phyloP scores from a whole-genome alignment of 768 basidiomycete species.

The Termitomyces titanicus region DNA sequence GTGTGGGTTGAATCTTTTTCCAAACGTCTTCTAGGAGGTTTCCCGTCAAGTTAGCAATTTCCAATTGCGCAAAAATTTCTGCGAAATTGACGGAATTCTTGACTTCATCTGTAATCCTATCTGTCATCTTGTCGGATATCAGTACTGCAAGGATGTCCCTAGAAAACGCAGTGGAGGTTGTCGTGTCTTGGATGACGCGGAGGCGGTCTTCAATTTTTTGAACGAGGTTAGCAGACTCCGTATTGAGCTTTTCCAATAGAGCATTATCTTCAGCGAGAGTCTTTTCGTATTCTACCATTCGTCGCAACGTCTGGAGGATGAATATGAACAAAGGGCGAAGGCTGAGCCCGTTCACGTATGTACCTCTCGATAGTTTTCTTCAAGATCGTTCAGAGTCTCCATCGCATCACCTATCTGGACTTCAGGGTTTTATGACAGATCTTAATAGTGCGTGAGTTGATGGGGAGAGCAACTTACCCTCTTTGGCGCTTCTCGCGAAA shows the following conservation, averaged over 20 bases:
- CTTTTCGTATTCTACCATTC: conserved; percentile 5
- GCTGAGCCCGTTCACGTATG: neutral
- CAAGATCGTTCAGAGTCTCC: neutral
- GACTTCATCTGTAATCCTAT: neutral
- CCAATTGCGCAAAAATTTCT: neutral
- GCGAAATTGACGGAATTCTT: neutral
- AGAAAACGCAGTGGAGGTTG: neutral
- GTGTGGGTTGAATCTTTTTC: neutral
- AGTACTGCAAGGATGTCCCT: neutral
- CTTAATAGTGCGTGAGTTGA: neutral
- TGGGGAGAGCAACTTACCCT: neutral
- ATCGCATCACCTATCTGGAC: neutral
- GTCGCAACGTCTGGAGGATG: neutral
- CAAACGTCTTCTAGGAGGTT: neutral
- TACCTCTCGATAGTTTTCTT: conserved; percentile 5
- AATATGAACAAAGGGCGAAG: neutral
- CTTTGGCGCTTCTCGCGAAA: neutral
- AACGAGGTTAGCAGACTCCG: neutral
- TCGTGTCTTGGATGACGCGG: neutral
- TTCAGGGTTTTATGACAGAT: neutral
- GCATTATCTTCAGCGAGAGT: neutral
- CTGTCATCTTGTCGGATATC: conserved; percentile 2
- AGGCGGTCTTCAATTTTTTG: neutral
- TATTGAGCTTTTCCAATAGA: neutral
- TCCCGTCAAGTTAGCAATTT: neutral